Base-by-base conservation (phyloP, 2,329 filamentous ascomycete genomes). In the Cladosporium phlei region DNA sequence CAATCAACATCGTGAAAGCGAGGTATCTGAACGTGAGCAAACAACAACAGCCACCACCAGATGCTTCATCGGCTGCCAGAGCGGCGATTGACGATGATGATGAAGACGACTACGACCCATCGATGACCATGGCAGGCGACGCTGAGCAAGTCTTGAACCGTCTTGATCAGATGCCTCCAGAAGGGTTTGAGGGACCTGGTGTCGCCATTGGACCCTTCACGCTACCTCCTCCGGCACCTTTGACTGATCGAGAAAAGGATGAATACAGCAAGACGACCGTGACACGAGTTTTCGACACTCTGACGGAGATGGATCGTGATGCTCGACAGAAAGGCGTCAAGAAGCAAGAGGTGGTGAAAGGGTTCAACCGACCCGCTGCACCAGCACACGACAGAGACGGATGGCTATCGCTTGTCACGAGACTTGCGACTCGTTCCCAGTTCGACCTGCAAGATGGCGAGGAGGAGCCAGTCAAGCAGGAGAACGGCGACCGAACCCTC, bases 51-150 rank as follows among this genome's bases (percentile, higher is more conserved):
- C 55, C 62, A 16, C 53, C 50, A 42, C 47, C 52, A 20, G 56
- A 62, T 16, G 29, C 57, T 22, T 54, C 55, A 50, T 50, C 65
- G 56, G 55, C 65, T 51, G 46, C 57, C 54, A 54, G 64, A 54
- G 57, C 62, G 38, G 52, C 55, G 17, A 54, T 56, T 12, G 51
- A 85, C 5, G 89, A 95, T 32, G 90, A 95, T 16, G 88, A 95
- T 54, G 90, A 95, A 17, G 88, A 95, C 54, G 88, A 95, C 57
- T 96, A 96, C 60, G 91, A 96, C 59, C 90, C 91, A 0, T 86
- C 94, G 60, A 89, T 88, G 56, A 81, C 84, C 49, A 78, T 85
- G 7, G 80, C 82, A 27, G 88, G 94, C 64, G 82, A 88, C 54
- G 80, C 80, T 1, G 85, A 89, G 59, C 86, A 91, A 60, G 82